Evolutionary conservation across 1,284 basidiomycete species (phyloP), one percentile per base, ranked within the genome.

Genomic region (Pterulicium gracile): DNA sequence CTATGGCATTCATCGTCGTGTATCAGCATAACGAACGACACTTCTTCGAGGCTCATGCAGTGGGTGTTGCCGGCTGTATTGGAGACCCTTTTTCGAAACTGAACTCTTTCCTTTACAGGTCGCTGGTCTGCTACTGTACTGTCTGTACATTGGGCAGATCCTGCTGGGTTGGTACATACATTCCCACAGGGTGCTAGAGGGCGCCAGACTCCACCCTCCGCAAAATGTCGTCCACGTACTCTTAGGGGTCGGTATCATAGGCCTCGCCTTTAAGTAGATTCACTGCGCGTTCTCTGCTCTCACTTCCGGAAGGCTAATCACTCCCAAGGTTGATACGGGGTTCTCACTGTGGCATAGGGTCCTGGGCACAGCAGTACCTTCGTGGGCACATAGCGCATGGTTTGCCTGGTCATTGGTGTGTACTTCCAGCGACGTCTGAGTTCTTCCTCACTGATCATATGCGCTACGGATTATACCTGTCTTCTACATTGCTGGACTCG

Each of bases 101-200:
- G 13, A 20, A 20, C 10, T 24, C 7, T n/a, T 32, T 32, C 10
- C n/a, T 32, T 32, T 49, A 22, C 46, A 80, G 75, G 66, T 73
- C 46, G 65, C 67, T 43, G 81, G 82, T 15, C 58, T 74, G 17
- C 58, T 77, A 15, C 60, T 85, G 17, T 66, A 81, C 48, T 59
- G 67, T 34, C 54, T 82, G 15, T 75, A 79, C 57, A 57, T 77
- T 44, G 47, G 70, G 3, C 80, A 86, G 58, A 58, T 76, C 19
- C 57, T 64, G 18, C 64, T 83, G 1, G 82, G 82, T 3, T 61
- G 69, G 3, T 68, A 75, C 48, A 71, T 78, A 41, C 79, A 84
- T 58, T 59, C 62, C 32, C 61, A 61, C 5, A 62, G 58, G 34
- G 47, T 58, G n/a, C n/a, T 32, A n/a, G 63, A 58, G 17, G 55